Conservation (phyloP, 805 yeast genomes). For the Danielia oregonensis region DNA sequence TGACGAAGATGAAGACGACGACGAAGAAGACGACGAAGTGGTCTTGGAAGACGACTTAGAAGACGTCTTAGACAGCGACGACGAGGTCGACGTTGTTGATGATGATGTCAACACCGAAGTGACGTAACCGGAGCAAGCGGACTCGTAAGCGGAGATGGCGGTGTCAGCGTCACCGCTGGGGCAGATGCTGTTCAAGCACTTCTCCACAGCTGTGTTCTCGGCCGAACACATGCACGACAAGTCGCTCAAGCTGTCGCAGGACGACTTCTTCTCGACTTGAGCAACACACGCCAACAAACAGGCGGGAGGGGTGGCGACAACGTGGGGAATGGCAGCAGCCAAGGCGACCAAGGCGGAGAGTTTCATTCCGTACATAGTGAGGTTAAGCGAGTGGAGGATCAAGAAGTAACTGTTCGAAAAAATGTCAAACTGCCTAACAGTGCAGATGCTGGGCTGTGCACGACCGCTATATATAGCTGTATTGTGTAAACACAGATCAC, state of each 20-base stretch:
- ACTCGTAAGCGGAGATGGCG: conserved; percentile 59
- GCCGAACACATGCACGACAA: conserved; percentile 65
- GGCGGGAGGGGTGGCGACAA: conserved; percentile 81
- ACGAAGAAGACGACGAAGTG: conserved; percentile 21
- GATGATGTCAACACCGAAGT: conserved; percentile 21
- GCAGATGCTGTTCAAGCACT: conserved; percentile 67
- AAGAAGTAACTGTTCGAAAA: too few species aligned
- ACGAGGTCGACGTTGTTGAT: conserved; percentile 20
- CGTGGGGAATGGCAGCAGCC: conserved; percentile 41
- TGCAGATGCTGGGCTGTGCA: too few species aligned
- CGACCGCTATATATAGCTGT: too few species aligned
- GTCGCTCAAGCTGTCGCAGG: conserved; percentile 59
- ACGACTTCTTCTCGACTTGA: conserved; percentile 54
- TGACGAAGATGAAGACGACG: conserved; percentile 14
- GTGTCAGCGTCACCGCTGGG: conserved; percentile 55
- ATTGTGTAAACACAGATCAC: too few species aligned
- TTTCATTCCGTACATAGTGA: conserved; percentile 12
- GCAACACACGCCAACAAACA: conserved; percentile 88
- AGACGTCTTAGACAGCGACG: conserved; percentile 29
- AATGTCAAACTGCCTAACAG: too few species aligned
- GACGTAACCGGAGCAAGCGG: conserved; percentile 47
- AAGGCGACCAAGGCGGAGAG: conserved; percentile 21
- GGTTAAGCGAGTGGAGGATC: conserved; percentile 4
- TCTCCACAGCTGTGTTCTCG: conserved; percentile 48
- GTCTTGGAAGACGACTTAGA: conserved; percentile 26